Percentiles rank a stretch among this genome's conserved stretches.
phyloP scores from a whole-genome alignment of 1,284 basidiomycete genomes.

The Boletus coffeatus region DNA sequence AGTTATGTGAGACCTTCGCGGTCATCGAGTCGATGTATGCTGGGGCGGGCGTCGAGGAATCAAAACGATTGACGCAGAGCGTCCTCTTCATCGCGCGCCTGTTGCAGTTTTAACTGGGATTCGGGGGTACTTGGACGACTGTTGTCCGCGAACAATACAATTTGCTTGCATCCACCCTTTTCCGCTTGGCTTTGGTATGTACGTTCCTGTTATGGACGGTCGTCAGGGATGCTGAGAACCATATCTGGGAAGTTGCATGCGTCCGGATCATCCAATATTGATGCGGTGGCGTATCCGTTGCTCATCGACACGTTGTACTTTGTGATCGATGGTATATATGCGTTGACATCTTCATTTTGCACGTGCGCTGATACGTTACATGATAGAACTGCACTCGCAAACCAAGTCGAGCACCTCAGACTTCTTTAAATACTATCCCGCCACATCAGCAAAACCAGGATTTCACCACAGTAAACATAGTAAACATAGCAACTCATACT shows the following conservation, averaged over 20 bases:
- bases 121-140: slow-evolving; percentile 53
- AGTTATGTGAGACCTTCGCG: slow-evolving; percentile 40
- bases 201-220: neutral
- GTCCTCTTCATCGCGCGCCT: slow-evolving; percentile 56
- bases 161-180: slow-evolving; percentile 42
- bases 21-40: slow-evolving; percentile 36
- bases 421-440: slow-evolving; percentile 59
- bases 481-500: too few species aligned
- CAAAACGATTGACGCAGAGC: slow-evolving; percentile 24
- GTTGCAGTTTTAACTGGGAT: slow-evolving; percentile 67
- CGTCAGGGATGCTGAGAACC: slow-evolving; percentile 9
- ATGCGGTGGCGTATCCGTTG: slow-evolving; percentile 55
- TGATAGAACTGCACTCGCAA: slow-evolving; percentile 56
- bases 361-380: neutral
- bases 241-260: slow-evolving; percentile 41
- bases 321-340: slow-evolving; percentile 59
- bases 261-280: slow-evolving; percentile 39
- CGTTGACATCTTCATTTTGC: neutral
- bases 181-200: slow-evolving; percentile 55
- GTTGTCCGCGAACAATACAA: slow-evolving; percentile 44
- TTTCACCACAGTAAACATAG: too few species aligned
- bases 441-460: slow-evolving; percentile 10
- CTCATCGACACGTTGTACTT: slow-evolving; percentile 71
- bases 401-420: slow-evolving; percentile 45
- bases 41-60: slow-evolving; percentile 11